These are phyloP conservation scores for Lenwebbia sp. DNA, from an alignment of 345 rosid species.

Conservation along the genomic window DNA sequence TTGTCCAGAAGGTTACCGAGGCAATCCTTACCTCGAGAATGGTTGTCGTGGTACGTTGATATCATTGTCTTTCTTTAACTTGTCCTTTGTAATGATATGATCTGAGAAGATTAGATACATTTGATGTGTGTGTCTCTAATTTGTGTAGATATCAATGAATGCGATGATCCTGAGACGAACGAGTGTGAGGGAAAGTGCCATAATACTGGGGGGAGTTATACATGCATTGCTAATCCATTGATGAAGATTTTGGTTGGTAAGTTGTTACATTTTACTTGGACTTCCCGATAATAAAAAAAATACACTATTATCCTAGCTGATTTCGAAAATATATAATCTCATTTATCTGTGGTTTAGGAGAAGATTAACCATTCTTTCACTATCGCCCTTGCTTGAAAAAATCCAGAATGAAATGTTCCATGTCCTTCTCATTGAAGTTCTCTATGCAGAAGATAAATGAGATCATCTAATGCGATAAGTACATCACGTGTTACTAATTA, in stretches of 20 bases:
- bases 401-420: no score
- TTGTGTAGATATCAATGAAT: background rate
- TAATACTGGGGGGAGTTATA: background rate
- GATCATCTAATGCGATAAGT: no score
- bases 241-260: background rate
- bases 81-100: no score
- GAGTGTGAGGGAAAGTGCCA: background rate
- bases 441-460: background rate
- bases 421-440: background rate
- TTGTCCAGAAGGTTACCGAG: constrained; percentile 6
- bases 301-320: no score
- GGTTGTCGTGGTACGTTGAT: background rate
- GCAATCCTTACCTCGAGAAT: constrained; percentile 6
- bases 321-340: no score
- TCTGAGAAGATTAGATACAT: background rate
- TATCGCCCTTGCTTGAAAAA: no score
- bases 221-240: background rate
- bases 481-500: background rate
- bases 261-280: background rate
- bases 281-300: no score
- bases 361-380: no score
- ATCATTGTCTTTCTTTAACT: background rate
- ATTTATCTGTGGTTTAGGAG: background rate
- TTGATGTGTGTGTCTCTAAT: background rate
- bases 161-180: background rate